Percentiles rank a stretch among this genome's conserved stretches.
Evolutionary conservation across 176 grass and related monocot genomes (phyloP).

Genomic region (Musa beccarii): DNA sequence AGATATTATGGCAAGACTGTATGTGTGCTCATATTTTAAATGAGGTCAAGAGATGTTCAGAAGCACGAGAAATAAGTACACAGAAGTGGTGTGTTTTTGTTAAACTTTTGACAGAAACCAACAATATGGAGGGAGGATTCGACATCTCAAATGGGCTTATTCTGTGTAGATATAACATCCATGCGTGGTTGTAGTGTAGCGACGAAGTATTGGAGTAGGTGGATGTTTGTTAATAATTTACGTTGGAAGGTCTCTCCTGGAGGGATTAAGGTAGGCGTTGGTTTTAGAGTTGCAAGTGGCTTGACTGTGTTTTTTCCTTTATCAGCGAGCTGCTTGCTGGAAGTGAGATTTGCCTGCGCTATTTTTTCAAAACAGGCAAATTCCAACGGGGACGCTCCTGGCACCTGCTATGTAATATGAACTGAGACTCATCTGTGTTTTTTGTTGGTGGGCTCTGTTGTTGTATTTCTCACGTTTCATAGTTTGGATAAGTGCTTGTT

Average conservation of each 20-base stretch:
- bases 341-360: slow-evolving; percentile 5
- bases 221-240: too few relatives aligned
- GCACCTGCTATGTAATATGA: too few relatives aligned
- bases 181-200: neutral
- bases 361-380: neutral
- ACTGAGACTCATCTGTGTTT: slow-evolving; percentile 7
- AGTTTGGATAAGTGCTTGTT: too few relatives aligned
- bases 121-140: neutral
- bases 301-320: slow-evolving; percentile 13
- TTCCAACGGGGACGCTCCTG: too few relatives aligned
- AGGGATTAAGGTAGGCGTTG: too few relatives aligned
- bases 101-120: too few relatives aligned
- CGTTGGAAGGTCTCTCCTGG: too few relatives aligned
- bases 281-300: slow-evolving; percentile 18
- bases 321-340: slow-evolving; percentile 24
- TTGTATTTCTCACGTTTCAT: neutral
- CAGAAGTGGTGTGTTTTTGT: too few relatives aligned
- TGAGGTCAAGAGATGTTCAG: slow-evolving; percentile 19
- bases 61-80: neutral
- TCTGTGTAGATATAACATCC: slow-evolving; percentile 23
- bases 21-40: slow-evolving; percentile 61
- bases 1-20: slow-evolving; percentile 58
- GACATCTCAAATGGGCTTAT: slow-evolving; percentile 18
- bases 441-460: neutral
- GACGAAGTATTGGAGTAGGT: too few relatives aligned